Conservation (phyloP, 106 monocot species). For the Dendrobium chrysotoxum region DNA sequence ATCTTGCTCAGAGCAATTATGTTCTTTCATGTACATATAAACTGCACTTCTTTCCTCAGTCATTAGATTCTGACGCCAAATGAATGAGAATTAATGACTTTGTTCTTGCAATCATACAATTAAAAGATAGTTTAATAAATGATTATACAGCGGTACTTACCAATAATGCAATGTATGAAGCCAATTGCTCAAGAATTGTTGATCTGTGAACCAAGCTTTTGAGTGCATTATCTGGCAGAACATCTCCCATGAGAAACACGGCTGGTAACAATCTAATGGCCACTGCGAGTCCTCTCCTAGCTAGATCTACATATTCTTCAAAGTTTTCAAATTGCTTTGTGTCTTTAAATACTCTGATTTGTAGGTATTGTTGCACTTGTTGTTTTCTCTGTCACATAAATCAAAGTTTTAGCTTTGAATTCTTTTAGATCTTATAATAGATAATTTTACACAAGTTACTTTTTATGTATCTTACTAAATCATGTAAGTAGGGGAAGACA, state of each 20-base stretch:
- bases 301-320: constrained; percentile 21
- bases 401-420: background rate
- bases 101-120: too few relatives aligned
- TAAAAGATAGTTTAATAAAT: too few relatives aligned
- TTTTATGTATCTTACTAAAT: constrained; percentile 15
- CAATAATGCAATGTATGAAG: too few relatives aligned
- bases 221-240: constrained; percentile 1
- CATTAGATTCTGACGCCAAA: background rate
- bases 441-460: background rate
- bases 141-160: too few relatives aligned
- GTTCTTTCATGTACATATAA: constrained; percentile 15
- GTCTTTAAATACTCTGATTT: constrained; percentile 5
- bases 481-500: constrained; percentile 24
- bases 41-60: background rate
- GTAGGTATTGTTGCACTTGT: constrained; percentile 16
- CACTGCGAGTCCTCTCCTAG: constrained; percentile 16
- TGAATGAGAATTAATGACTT: constrained; percentile 1
- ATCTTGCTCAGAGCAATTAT: constrained; percentile 17
- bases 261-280: constrained; percentile 23
- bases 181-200: constrained; percentile 6
- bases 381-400: background rate
- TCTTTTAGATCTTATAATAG: background rate
- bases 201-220: constrained; percentile 12
- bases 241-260: constrained; percentile 24
- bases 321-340: background rate